Conservation (phyloP, 1,284 basidiomycete genomes). For the Schizophyllum amplum region DNA sequence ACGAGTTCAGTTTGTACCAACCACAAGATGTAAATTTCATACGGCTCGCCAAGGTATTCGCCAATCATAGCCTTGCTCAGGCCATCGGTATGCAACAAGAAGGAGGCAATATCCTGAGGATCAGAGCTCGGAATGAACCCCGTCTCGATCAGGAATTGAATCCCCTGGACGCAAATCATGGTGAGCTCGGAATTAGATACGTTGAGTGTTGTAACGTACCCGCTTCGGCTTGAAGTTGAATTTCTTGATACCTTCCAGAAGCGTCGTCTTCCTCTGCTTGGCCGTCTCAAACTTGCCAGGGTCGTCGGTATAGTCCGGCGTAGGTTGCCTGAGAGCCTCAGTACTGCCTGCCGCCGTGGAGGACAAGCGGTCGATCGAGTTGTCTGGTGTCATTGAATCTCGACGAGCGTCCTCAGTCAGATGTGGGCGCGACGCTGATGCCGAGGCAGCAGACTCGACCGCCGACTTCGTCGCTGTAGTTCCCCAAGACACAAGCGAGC, state of each 20-base stretch:
- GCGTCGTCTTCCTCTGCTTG: conserved; percentile 93
- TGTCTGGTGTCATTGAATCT: conserved; percentile 46
- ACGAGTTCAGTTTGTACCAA: conserved; percentile 7
- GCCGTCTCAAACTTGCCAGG: conserved; percentile 92
- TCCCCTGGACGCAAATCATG: conserved; percentile 47
- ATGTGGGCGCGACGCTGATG: neutral
- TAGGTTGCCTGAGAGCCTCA: conserved; percentile 54
- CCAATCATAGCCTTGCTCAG: conserved; percentile 95
- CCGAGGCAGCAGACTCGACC: neutral
- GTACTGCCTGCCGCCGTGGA: conserved; percentile 27
- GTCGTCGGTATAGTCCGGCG: conserved; percentile 80
- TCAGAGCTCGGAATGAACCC: conserved; percentile 79
- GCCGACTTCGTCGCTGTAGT: conserved; percentile 28
- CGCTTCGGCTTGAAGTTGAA: conserved; percentile 98
- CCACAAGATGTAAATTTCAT: conserved; percentile 16
- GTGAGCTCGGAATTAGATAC: neutral
- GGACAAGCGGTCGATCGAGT: conserved; percentile 42
- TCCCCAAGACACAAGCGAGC: conserved; percentile 88
- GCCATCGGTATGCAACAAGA: conserved; percentile 87
- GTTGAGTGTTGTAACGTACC: conserved; percentile 30
- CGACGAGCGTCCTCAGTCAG: conserved; percentile 37
- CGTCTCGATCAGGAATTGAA: conserved; percentile 83
- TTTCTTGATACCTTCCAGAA: conserved; percentile 93
- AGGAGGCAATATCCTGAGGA: conserved; percentile 80
- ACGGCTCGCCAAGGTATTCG: conserved; percentile 97